A percentile compares a stretch with the other conserved stretches of the same genome.
These are phyloP conservation scores for Penicillium sp. DNA, from an alignment of 2,329 filamentous ascomycete species.

Conservation along the genomic window DNA sequence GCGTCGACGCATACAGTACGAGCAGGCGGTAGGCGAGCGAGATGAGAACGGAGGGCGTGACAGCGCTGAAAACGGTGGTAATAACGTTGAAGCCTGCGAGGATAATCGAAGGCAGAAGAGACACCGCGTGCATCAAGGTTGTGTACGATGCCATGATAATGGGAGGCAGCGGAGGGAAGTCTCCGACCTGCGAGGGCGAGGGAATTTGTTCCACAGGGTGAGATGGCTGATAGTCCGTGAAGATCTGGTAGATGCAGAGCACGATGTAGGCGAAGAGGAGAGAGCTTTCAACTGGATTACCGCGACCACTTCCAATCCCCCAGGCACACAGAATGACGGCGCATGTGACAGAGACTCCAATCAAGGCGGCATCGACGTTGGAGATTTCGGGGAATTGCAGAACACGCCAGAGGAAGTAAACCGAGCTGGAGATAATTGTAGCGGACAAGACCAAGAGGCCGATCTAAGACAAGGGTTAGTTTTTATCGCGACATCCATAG, in stretches of 20 bases:
- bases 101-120: conserved; percentile 77
- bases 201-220: conserved; percentile 57
- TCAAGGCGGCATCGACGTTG: conserved; percentile 88
- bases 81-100: conserved; percentile 83
- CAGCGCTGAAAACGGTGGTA: conserved; percentile 88
- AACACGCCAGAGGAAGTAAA: conserved; percentile 96
- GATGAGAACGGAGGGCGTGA: conserved; percentile 93
- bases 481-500: neutral
- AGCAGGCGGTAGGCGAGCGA: conserved; percentile 90
- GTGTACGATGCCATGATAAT: conserved; percentile 99
- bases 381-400: conserved; percentile 90
- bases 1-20: conserved; percentile 91
- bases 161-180: conserved; percentile 92
- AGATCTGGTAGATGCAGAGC: conserved; percentile 98
- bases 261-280: conserved; percentile 95
- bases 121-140: conserved; percentile 79
- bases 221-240: conserved; percentile 93
- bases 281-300: conserved; percentile 93
- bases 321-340: conserved; percentile 90
- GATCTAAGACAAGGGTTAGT: conserved; percentile 59
- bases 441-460: conserved; percentile 82
- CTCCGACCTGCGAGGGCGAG: conserved; percentile 58
- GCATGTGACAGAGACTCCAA: conserved; percentile 88
- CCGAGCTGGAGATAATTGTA: conserved; percentile 85
- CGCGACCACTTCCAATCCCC: conserved; percentile 89